These are phyloP conservation scores for Bromus sterilis DNA, from an alignment of 176 grass and related monocot species.

Conservation along the genomic window DNA sequence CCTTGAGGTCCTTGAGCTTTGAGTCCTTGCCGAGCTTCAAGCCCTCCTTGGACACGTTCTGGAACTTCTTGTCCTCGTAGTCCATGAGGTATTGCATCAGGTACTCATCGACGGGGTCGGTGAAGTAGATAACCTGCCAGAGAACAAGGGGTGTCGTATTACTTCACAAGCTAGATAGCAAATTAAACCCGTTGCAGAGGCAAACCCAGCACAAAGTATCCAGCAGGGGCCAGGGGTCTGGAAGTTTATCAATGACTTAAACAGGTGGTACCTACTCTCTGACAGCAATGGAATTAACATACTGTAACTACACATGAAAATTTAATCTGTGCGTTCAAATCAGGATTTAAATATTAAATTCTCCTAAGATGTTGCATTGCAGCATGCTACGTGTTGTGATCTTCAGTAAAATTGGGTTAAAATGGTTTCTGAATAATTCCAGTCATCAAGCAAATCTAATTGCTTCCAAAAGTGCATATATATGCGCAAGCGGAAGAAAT, in stretches of 20 bases:
- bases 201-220: neutral
- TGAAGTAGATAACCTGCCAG: constrained; percentile 89
- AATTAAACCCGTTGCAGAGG: neutral
- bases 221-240: neutral
- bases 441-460: no score
- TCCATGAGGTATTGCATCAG: constrained; percentile 99
- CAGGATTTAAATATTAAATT: neutral
- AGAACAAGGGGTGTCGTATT: neutral
- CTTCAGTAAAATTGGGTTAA: neutral
- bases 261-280: neutral
- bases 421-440: neutral
- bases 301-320: neutral
- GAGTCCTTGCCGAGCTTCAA: constrained; percentile 93
- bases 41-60: constrained; percentile 97
- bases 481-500: neutral
- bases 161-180: neutral
- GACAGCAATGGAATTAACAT: neutral
- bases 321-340: neutral
- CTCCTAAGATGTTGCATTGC: neutral
- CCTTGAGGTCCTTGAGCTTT: constrained; percentile 91
- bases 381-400: neutral
- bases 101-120: constrained; percentile 91
- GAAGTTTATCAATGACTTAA: neutral
- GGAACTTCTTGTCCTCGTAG: constrained; percentile 98
- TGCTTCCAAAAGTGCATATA: no score